Evolutionary conservation across 192 early-diverging fungal species (phyloP).

Genomic region (Kickxella alabastrina): DNA sequence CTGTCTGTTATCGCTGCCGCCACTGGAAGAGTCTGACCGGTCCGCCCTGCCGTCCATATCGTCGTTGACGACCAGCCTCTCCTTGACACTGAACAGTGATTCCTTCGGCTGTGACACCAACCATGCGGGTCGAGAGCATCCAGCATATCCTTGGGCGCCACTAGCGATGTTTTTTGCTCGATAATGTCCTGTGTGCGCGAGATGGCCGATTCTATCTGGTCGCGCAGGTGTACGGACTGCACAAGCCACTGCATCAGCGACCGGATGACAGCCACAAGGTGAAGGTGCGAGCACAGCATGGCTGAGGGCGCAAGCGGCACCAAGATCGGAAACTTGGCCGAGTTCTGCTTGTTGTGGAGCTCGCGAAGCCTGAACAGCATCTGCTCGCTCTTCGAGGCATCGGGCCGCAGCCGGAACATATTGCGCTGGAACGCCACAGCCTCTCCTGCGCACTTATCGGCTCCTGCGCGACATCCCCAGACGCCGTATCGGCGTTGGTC

Average conservation of each 20-base stretch:
- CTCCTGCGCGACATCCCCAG: background rate
- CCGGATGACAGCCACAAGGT: constrained; percentile 34
- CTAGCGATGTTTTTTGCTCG: background rate
- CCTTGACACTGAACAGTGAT: constrained; percentile 32
- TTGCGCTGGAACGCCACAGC: constrained; percentile 34
- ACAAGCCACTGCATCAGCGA: constrained; percentile 50
- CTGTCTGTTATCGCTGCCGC: constrained; percentile 5
- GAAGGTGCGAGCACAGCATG: constrained; percentile 24
- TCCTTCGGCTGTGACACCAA: constrained; percentile 4
- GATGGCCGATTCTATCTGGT: constrained; percentile 42
- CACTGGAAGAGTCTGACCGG: background rate
- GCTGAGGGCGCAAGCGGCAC: constrained; percentile 39
- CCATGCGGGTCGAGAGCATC: background rate
- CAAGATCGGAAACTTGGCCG: constrained; percentile 27
- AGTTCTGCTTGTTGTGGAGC: constrained; percentile 20
- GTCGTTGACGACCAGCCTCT: constrained; percentile 34
- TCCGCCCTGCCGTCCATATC: constrained; percentile 1
- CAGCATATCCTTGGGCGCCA: background rate
- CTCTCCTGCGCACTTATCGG: constrained; percentile 2
- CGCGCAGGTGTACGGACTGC: constrained; percentile 38
- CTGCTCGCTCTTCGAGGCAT: constrained; percentile 31
- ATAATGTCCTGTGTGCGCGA: constrained; percentile 27
- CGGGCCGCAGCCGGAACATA: constrained; percentile 27
- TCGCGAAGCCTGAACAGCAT: constrained; percentile 24
- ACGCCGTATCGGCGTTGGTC: too few relatives aligned